Conservation (phyloP, 768 basidiomycete genomes). For the Serendipita indica region DNA sequence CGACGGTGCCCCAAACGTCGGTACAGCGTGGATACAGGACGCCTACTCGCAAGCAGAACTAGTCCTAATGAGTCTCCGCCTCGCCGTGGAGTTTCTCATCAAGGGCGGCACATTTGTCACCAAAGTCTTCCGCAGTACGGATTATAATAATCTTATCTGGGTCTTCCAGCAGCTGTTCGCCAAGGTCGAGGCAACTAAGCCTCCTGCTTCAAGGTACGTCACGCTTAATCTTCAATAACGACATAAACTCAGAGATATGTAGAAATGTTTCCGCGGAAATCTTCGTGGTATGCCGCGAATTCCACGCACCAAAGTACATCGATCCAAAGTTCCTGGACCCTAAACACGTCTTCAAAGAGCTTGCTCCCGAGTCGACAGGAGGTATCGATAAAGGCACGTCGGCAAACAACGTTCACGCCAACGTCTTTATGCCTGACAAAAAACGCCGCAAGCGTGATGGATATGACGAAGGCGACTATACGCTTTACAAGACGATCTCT, state of each 20-base stretch:
- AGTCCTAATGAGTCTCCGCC: conserved; percentile 85
- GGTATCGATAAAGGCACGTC: conserved; percentile 37
- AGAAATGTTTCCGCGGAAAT: conserved; percentile 99
- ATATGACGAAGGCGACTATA: conserved; percentile 90
- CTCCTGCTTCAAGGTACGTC: conserved; percentile 81
- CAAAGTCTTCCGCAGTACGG: conserved; percentile 94
- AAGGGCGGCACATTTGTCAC: conserved; percentile 95
- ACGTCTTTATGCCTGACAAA: conserved; percentile 96
- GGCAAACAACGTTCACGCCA: conserved; percentile 59
- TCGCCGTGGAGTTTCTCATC: conserved; percentile 84
- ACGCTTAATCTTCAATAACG: background rate
- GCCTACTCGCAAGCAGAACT: conserved; percentile 95
- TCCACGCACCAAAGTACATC: conserved; percentile 85
- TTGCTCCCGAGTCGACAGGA: conserved; percentile 32
- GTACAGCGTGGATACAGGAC: conserved; percentile 98
- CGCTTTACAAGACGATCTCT: conserved; percentile 58
- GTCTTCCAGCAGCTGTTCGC: conserved; percentile 93
- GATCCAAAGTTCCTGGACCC: conserved; percentile 98
- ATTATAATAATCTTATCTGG: conserved; percentile 98
- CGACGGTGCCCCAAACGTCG: conserved; percentile 98
- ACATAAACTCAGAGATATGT: background rate
- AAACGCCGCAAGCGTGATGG: conserved; percentile 86
- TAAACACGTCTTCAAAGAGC: conserved; percentile 93
- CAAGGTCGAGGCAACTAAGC: conserved; percentile 97
- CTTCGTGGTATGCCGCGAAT: conserved; percentile 95